These are phyloP conservation scores for Camelina sativa DNA, from an alignment of 345 rosid species.

Conservation along the genomic window DNA sequence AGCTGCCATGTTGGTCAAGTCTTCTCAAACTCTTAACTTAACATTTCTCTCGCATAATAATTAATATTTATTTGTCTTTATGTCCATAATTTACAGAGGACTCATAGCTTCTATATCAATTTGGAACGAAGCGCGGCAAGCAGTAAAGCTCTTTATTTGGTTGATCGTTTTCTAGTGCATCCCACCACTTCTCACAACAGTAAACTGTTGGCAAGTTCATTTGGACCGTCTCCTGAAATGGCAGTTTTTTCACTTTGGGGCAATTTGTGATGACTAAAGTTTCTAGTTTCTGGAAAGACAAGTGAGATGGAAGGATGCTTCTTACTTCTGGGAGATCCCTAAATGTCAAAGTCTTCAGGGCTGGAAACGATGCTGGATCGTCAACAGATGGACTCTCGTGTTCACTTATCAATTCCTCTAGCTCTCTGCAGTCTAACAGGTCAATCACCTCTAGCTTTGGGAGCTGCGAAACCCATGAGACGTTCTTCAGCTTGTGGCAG, in stretches of 20 bases:
- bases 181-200: conserved; percentile 57
- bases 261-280: conserved; percentile 52
- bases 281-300: conserved; percentile 46
- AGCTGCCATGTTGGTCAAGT: conserved; percentile 21
- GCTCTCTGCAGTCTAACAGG: conserved; percentile 51
- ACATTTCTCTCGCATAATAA: not conserved
- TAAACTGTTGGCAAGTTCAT: conserved; percentile 42
- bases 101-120: conserved; percentile 32
- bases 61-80: conserved; percentile 2
- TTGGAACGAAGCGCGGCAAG: conserved; percentile 45
- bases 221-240: conserved; percentile 31
- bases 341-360: conserved; percentile 49
- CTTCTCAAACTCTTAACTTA: not conserved
- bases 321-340: conserved; percentile 51
- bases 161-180: conserved; percentile 46
- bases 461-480: conserved; percentile 52
- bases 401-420: conserved; percentile 48
- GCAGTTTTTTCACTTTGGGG: conserved; percentile 50
- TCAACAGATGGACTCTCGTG: conserved; percentile 23
- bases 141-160: conserved; percentile 29
- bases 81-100: conserved; percentile 16
- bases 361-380: conserved; percentile 44
- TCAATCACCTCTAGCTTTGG: conserved; percentile 53
- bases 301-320: conserved; percentile 44
- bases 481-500: conserved; percentile 52